Base-by-base conservation (phyloP, 1,139 yeast species). In the Hanseniaspora uvarum region DNA sequence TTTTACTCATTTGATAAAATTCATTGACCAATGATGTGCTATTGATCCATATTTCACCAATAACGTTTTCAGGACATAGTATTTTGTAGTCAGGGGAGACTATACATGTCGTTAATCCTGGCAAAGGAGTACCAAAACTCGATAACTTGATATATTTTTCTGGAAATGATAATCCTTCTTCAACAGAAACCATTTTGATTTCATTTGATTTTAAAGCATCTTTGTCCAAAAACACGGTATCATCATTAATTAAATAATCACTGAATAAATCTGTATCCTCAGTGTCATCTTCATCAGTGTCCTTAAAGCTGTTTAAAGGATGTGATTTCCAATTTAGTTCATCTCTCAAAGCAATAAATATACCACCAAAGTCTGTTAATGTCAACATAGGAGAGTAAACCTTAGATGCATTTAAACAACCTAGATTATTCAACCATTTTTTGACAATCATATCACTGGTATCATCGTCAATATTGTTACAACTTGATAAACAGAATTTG, bases 21-120 rank as follows among this genome's bases (percentile, higher is more conserved):
- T 67, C 69, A 53, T 65, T 64, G 1, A 66, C 62, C 4, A 66
- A 54, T 51, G 60, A 59, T 3, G 59, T 58, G 5, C 68, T 62
- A 18, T 66, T 64, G 23, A 92, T 86, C 98, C 98, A 94, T 34
- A 92, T 83, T 66, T 92, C 99, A 23, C 98, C 98, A n/a, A 94
- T 84, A 59, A 85, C 89, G 61, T 86, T 86, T 58, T 85, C 77
- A 6, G 97, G 97, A 1, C 96, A 96, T 2, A 95, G 92, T 60
- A 80, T 74, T 43, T 79, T 68, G 34, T 65, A 63, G 59, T 94
- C 98, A 0, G 98, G 97, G 64, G 94, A 88, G 0, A 92, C 97
- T 36, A 92, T 80, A 0, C 97, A 96, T 44, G 92, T 68, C 0
- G 95, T 86, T 0, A 96, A 92, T 69, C 89, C 96, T 0, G 96